Base-by-base conservation (phyloP, 345 rosid species). In the Lepidium didymum region DNA sequence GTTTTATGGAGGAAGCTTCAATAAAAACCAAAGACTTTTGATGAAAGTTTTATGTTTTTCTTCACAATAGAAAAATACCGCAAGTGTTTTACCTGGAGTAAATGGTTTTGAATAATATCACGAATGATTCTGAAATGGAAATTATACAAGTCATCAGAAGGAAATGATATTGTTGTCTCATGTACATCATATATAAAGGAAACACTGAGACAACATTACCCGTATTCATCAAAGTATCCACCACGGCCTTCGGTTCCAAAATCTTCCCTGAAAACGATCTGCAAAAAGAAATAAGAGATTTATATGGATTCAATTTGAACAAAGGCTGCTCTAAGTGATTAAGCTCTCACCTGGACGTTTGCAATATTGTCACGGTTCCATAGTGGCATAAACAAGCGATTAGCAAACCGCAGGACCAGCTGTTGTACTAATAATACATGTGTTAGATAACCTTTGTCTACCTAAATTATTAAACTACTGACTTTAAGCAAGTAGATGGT, bases 181-280 rank as follows among this genome's bases (percentile, higher is more conserved):
- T 46, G 54, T 21, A 56, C 55, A 56, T 70, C 64, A 54, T 25
- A 64, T 31, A 21, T 11, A 69, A 57, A 42, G 8, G 45, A 58
- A 45, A 49, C 3, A 40, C 50, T 10, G 36, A 70, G 27, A 54
- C 36, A 40, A 44, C 73, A 6, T 72, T 87, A 94, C 97, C 99
- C 99, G 15, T 94, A 94, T 86, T 94, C 90, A 79, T 94, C 93
- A 63, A 94, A 94, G 75, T 94, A 94, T 78, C 99, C 99, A 41
- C 99, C 97, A 5, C 99, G 99, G 47, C 99, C 99, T 55, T 94
- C 99, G n/a, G 89, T 91, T 80, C 99, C 99, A 73, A 94, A 94
- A 73, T 91, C 91, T 79, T 94, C 99, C 56, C 99, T 82, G 83
- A 94, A 94, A n/a, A 94, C 97, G 43, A 94, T 91, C 97, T 94